Base-by-base conservation (phyloP, 768 basidiomycete species). In the Tulasnella sp. region DNA sequence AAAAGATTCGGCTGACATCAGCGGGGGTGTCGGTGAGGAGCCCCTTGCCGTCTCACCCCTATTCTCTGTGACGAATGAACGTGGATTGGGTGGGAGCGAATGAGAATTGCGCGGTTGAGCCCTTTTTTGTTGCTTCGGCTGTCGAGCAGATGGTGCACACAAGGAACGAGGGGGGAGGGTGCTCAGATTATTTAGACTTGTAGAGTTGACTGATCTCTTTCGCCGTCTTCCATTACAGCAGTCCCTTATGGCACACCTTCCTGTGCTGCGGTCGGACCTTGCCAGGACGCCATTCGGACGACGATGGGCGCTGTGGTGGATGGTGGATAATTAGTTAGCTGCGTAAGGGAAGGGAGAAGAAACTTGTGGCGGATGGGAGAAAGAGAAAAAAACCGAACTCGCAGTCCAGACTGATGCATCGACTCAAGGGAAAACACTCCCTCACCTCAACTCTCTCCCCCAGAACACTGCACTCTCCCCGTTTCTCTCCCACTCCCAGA, bases 41-140 rank as follows among this genome's bases (percentile, higher is more conserved):
- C 58, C 58, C 27, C n/a, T 7, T 14, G 9, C 12, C 21, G n/a
- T 62, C 58, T 62, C 58, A 62, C 58, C 58, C 58, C 58, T 62
- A 62, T 27, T 62, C 42, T 62, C 2, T 62, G 31, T 34, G 58
- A 27, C 12, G 12, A 18, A 44, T 44, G 31, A 58, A 58, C 31
- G 62, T 68, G 62, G 62, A 68, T n/a, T n/a, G 62, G 62, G 62
- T 68, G 62, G 27, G 62, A 68, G 62, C 62, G 62, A 68, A 68
- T 68, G 62, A 68, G 62, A 68, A 68, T 12, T 0, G 62, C 34
- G 62, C 24, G 16, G 62, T 68, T 68, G 62, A 68, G 62, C 62
- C 62, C 62, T 68, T 68, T n/a, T 68, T 68, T 27, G 62, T 68
- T 27, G n/a, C 62, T 68, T 68, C 34, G 62, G 62, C 62, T 68